Conservation (phyloP, 1,284 basidiomycete genomes). For the Leucocoprinus gongylophorus region DNA sequence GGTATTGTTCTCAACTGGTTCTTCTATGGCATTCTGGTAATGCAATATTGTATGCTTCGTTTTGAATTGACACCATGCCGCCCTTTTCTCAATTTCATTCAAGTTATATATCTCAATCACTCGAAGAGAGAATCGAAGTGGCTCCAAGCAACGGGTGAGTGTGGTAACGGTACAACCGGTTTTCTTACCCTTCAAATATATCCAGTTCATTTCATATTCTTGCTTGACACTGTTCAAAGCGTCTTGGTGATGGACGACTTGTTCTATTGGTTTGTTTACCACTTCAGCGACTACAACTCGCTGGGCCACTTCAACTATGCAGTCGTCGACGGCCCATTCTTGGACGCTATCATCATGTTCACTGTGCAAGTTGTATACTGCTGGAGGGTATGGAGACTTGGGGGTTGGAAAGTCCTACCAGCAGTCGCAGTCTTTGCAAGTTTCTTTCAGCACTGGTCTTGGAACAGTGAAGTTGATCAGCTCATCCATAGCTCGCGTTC, state of each 20-base stretch:
- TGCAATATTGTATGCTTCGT: conserved; percentile 20
- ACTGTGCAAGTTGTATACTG: conserved; percentile 5
- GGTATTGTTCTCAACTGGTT: neutral
- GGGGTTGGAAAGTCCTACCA: neutral
- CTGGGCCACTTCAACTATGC: too few species aligned
- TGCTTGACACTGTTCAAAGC: conserved; percentile 6
- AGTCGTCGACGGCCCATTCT: too few species aligned
- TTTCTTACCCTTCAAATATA: neutral
- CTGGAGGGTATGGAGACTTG: neutral
- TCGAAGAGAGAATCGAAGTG: neutral
- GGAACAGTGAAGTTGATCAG: neutral
- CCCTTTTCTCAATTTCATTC: neutral
- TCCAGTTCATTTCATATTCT: conserved; percentile 2
- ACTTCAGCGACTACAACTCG: too few species aligned
- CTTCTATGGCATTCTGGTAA: too few species aligned
- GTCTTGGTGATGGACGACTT: conserved; percentile 2
- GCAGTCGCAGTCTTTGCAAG: neutral
- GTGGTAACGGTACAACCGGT: neutral
- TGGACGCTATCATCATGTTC: conserved; percentile 3
- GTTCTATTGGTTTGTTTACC: too few species aligned
- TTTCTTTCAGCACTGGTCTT: neutral
- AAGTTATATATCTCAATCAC: neutral
- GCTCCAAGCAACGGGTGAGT: neutral
- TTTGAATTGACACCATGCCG: neutral
- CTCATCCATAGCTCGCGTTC: neutral